Base-by-base conservation (phyloP, 1,284 basidiomycete genomes). In the Papiliotrema nemorosa region DNA sequence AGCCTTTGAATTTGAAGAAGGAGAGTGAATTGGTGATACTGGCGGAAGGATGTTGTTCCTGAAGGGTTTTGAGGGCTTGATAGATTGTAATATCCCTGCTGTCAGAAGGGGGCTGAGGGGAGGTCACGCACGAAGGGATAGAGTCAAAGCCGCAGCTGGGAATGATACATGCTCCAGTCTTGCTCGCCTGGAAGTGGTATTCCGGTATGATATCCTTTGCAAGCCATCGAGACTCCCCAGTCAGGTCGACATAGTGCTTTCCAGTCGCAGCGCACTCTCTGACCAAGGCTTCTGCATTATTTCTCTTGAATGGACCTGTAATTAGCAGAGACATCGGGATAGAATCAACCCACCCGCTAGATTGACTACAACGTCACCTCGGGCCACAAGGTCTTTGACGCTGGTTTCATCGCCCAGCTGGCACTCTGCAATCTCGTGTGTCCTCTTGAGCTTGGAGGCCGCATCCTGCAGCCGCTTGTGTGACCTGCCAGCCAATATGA, bases 121-220 rank as follows among this genome's bases (percentile, higher is more conserved):
- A 3, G n/a, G n/a, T 6, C 3, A 69, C 75, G 43, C 62, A 69
- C 72, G 83, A 82, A 2, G 87, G 86, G 14, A 87, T 66, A 16
- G 84, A 85, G 69, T 89, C 87, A 55, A 86, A 81, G 0, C 85
- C 87, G 53, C 82, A 85, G 3, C 81, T 77, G 12, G 84, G 84
- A 7, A 89, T 78, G 54, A 91, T 84, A 54, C 84, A 79, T 1
- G 86, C 76, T 18, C 80, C 79, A 0, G 81, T 84, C 65, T 83
- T 81, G 16, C 78, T 79, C 0, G 87, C 87, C 4, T 78, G 63
- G 59, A 80, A 84, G 70, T 89, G 84, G 61, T 79, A 85, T 77
- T 80, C 64, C 4, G 74, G 60, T 46, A 86, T 78, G 50, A 84
- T 78, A 27, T 79, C 74, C 40, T 63, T 72, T 1, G 58, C 56